These are phyloP conservation scores for Leccinum ochraceum DNA, from an alignment of 768 basidiomycete species.

Conservation along the genomic window DNA sequence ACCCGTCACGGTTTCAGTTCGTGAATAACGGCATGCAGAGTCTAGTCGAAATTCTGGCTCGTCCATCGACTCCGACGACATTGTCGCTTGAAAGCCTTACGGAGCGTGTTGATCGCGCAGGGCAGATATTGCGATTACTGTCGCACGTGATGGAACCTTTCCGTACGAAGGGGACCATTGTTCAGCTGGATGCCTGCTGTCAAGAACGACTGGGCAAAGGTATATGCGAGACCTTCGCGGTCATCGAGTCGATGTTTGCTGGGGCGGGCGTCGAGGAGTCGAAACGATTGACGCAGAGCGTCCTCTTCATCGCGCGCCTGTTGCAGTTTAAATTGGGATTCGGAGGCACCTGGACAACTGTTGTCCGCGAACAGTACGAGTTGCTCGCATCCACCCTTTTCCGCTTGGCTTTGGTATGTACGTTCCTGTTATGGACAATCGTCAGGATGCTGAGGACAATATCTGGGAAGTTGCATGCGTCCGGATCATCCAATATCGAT, in stretches of 20 bases:
- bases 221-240: slow-evolving; percentile 43
- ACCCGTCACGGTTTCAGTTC: slow-evolving; percentile 45
- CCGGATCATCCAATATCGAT: slow-evolving; percentile 51
- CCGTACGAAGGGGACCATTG: slow-evolving; percentile 46
- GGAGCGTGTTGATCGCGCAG: slow-evolving; percentile 52
- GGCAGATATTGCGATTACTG: slow-evolving; percentile 69
- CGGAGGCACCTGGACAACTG: slow-evolving; percentile 54
- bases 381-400: slow-evolving; percentile 46
- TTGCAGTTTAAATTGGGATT: slow-evolving; percentile 76
- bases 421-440: slow-evolving; percentile 3
- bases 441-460: slow-evolving; percentile 1
- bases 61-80: slow-evolving; percentile 20
- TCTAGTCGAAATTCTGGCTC: slow-evolving; percentile 56
- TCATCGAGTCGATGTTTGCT: slow-evolving; percentile 39
- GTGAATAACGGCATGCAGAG: slow-evolving; percentile 72
- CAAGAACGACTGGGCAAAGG: slow-evolving; percentile 59
- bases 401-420: slow-evolving; percentile 52
- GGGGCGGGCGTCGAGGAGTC: slow-evolving; percentile 20
- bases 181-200: slow-evolving; percentile 46
- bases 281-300: slow-evolving; percentile 38
- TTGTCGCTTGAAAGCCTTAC: slow-evolving; percentile 32
- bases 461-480: slow-evolving; percentile 50
- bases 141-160: slow-evolving; percentile 69
- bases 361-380: slow-evolving; percentile 47
- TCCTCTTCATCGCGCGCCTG: slow-evolving; percentile 63